These are phyloP conservation scores for Amorphotheca resinae DNA, from an alignment of 495 filamentous ascomycete species.

Conservation along the genomic window DNA sequence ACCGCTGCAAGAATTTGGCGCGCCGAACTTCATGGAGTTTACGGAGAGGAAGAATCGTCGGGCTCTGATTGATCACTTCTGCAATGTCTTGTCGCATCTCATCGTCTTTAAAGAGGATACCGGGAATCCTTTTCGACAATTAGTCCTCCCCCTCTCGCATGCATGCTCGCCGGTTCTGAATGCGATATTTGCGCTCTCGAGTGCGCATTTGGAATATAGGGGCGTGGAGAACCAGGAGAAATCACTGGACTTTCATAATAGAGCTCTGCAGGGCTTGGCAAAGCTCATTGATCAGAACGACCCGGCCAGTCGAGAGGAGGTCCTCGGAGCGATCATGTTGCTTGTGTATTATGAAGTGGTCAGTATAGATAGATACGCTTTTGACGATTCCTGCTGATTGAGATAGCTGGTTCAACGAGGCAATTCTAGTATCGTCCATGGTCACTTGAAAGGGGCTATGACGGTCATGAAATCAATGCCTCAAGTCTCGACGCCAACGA, in stretches of 20 bases:
- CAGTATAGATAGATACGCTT: conserved; percentile 17
- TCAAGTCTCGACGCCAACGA: conserved; percentile 35
- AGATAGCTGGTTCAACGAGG: conserved; percentile 46
- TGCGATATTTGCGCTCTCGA: conserved; percentile 44
- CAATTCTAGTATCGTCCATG: conserved; percentile 42
- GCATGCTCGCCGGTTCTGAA: conserved; percentile 40
- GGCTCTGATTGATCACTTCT: conserved; percentile 47
- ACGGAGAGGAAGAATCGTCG: conserved; percentile 39
- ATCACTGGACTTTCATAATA: conserved; percentile 45
- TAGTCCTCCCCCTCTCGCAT: conserved; percentile 45
- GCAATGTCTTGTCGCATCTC: conserved; percentile 47
- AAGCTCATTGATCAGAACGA: conserved; percentile 40
- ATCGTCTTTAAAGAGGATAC: conserved; percentile 52
- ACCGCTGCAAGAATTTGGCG: conserved; percentile 35
- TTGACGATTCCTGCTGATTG: neutral
- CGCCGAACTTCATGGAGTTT: conserved; percentile 43
- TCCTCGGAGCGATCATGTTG: conserved; percentile 49
- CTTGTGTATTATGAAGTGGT: conserved; percentile 53
- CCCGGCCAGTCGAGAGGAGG: conserved; percentile 38
- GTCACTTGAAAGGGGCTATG: conserved; percentile 46
- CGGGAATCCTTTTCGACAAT: conserved; percentile 49
- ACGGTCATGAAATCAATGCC: conserved; percentile 41
- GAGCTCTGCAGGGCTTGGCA: conserved; percentile 45
- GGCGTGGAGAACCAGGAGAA: conserved; percentile 42
- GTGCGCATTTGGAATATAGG: conserved; percentile 46